Conservation (phyloP, 495 filamentous ascomycete genomes). For the Venustampulla echinocandica region DNA sequence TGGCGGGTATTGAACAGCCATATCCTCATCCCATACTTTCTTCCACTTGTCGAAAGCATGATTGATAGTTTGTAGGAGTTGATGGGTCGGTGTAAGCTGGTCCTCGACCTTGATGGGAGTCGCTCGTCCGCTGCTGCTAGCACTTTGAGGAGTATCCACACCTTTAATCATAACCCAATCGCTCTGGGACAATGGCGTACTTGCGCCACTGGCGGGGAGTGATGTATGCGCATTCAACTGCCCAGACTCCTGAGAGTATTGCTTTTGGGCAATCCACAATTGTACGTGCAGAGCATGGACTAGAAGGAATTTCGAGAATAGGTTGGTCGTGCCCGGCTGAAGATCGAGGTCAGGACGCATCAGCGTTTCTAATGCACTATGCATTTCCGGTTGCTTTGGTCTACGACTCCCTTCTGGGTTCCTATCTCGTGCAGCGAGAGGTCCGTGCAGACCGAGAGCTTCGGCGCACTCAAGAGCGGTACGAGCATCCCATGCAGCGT, state of each 20-base stretch:
- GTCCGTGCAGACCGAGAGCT: constrained; percentile 48
- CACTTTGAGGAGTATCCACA: constrained; percentile 17
- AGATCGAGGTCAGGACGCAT: constrained; percentile 43
- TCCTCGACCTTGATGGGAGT: constrained; percentile 19
- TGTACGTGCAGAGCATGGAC: constrained; percentile 53
- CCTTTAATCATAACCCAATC: constrained; percentile 21
- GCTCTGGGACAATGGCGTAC: constrained; percentile 37
- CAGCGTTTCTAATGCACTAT: constrained; percentile 43
- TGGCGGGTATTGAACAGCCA: constrained; percentile 51
- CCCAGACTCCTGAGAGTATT: constrained; percentile 20
- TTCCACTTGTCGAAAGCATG: constrained; percentile 57
- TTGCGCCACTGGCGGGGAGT: constrained; percentile 33
- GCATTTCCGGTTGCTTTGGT: constrained; percentile 50
- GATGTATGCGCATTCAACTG: constrained; percentile 14
- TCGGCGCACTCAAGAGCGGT: constrained; percentile 47
- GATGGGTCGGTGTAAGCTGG: constrained; percentile 6
- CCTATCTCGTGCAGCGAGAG: constrained; percentile 30
- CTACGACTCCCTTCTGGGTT: constrained; percentile 50
- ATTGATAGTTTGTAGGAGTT: constrained; percentile 23
- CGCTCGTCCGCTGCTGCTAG: constrained; percentile 17
- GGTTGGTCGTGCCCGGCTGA: constrained; percentile 48
- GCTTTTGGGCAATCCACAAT: constrained; percentile 33
- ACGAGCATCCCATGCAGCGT: constrained; percentile 56
- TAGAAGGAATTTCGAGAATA: constrained; percentile 61
- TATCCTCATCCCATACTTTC: constrained; percentile 53